Evolutionary conservation across 2,329 filamentous ascomycete species (phyloP).

Genomic region (Apiospora sp.): DNA sequence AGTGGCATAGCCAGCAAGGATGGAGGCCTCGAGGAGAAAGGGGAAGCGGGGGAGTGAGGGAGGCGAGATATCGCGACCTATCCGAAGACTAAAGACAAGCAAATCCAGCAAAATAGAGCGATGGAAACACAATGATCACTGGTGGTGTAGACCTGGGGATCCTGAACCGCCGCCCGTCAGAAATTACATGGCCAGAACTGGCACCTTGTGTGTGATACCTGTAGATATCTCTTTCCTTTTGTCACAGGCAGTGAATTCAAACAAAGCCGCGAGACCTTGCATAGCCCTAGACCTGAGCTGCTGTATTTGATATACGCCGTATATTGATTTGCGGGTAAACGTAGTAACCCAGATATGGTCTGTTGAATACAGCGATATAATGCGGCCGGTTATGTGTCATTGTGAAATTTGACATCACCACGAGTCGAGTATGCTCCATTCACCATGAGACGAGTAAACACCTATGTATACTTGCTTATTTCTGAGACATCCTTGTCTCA

Average conservation of each 20-base stretch:
- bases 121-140: constrained; percentile 4
- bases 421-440: not conserved
- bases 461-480: not conserved
- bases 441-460: not conserved
- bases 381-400: not conserved
- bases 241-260: constrained; percentile 17
- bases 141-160: constrained; percentile 9
- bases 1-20: no score
- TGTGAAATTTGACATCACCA: not conserved
- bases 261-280: constrained; percentile 6
- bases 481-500: no score
- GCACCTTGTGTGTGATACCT: constrained; percentile 25
- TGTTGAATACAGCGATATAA: not conserved
- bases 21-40: no score
- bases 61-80: not conserved
- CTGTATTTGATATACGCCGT: not conserved
- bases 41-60: not conserved
- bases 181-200: constrained; percentile 13
- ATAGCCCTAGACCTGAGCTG: not conserved
- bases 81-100: constrained; percentile 8
- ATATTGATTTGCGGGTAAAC: not conserved
- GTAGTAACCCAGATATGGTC: not conserved
- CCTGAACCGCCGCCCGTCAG: constrained; percentile 11
- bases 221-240: constrained; percentile 30
- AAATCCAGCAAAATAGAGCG: constrained; percentile 25